Evolutionary conservation across 2,329 filamentous ascomycete genomes (phyloP), one percentile per base, ranked within the genome.

Genomic region (Cladosporium sp.): DNA sequence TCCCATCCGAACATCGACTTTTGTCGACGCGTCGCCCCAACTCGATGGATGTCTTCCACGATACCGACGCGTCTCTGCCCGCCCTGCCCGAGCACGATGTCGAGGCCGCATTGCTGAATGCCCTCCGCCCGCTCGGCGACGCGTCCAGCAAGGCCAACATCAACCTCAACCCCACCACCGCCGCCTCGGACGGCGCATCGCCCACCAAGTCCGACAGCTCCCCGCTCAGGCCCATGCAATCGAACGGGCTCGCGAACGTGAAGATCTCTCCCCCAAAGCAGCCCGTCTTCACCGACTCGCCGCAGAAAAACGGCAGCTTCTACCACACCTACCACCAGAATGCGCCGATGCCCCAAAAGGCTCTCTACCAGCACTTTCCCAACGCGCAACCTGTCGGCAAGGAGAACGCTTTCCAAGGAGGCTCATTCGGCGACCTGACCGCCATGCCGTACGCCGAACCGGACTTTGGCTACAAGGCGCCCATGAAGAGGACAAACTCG

Each of bases 121-220:
- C 72, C 46, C 67, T 73, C 50, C 62, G 66, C 18, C 71, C 72
- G 37, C 64, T 74, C 51, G 68, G 66, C 59, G 70, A 74, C 68
- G 69, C 72, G 61, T 72, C 73, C 19, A 68, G 77, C 61, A 79
- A 78, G 70, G 74, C 77, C 57, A 87, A 87, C 69, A 77, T 85
- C 61, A 72, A 84, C 52, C 77, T 92, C 61, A 83, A 86, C 60
- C 85, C 86, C 18, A 69, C 74, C 50, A 63, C 68, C 55, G 68
- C 74, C 61, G 72, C 77, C 63, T 77, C 74, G 63, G 77, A 77
- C 55, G 78, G 75, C 64, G 78, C 77, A 54, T 95, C 88, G 51
- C 89, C 87, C 9, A 80, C 79, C 63, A 95, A 93, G 72, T 71
- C 77, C 33, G 76, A 60, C 53, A 79, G 80, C 56, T 83, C 84